A percentile compares a stretch with the other conserved stretches of the same genome.
Evolutionary conservation across 2,329 filamentous ascomycete species (phyloP).

Genomic region (Alternaria rosae): DNA sequence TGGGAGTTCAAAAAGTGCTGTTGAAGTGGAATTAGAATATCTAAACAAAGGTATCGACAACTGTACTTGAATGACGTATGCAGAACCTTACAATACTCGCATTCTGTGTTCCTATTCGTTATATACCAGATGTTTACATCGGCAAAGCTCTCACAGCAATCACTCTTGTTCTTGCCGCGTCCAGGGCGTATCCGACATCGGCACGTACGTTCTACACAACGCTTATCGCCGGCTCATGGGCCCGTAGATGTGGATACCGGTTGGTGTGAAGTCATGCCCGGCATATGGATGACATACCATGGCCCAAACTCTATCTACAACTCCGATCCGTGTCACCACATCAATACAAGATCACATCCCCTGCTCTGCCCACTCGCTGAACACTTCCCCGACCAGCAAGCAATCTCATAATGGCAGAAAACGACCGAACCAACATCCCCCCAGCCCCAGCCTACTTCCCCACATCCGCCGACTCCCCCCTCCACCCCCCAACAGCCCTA

Average conservation of each 20-base stretch:
- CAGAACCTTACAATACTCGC: neutral
- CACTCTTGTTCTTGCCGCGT: neutral
- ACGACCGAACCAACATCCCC: constrained; percentile 18
- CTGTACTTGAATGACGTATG: neutral
- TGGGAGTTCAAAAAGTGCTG: neutral
- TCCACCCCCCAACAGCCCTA: constrained; percentile 43
- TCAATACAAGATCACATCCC: neutral
- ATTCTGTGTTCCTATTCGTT: neutral
- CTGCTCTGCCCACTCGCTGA: neutral
- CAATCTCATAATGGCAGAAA: constrained; percentile 4
- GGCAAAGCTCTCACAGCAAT: neutral
- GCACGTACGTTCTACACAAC: neutral
- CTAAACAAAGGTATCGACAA: neutral
- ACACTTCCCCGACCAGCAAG: neutral
- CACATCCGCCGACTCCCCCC: constrained; percentile 37
- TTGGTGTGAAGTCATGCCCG: neutral
- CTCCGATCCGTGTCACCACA: neutral
- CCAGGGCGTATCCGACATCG: constrained; percentile 10
- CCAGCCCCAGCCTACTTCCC: constrained; percentile 48
- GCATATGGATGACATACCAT: neutral
- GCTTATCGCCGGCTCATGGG: constrained; percentile 15
- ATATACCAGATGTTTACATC: no score
- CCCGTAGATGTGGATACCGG: neutral
- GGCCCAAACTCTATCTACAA: neutral
- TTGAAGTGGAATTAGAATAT: neutral